These are phyloP conservation scores for Ailanthus altissimus DNA, from an alignment of 345 rosid genomes.

Conservation along the genomic window DNA sequence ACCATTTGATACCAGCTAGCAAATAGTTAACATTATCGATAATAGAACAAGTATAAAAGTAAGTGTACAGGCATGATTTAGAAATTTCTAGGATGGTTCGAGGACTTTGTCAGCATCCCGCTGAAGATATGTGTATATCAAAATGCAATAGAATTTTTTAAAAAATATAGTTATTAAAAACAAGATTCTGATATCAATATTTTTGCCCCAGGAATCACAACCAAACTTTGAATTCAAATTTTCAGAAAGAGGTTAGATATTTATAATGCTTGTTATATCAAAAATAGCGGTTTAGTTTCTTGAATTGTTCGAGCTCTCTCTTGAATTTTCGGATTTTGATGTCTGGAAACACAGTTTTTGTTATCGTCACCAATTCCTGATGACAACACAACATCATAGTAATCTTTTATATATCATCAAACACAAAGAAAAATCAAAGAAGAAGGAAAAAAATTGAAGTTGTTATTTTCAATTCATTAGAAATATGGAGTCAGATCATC, in stretches of 20 bases:
- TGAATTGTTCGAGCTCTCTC: background rate
- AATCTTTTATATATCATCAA: background rate
- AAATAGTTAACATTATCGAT: background rate
- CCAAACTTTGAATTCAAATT: too few relatives aligned
- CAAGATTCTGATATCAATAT: too few relatives aligned
- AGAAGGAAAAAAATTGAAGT: background rate
- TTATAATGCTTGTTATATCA: too few relatives aligned
- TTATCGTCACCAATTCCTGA: background rate
- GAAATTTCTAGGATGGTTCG: constrained; percentile 13
- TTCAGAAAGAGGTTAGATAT: too few relatives aligned
- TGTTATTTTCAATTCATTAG: background rate
- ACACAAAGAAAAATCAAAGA: background rate
- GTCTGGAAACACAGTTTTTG: background rate
- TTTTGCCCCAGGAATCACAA: too few relatives aligned
- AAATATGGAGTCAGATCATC: background rate
- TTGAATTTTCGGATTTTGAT: background rate
- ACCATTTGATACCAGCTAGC: background rate
- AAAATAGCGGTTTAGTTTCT: background rate
- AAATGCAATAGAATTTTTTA: background rate
- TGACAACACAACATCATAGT: background rate
- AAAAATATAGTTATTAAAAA: too few relatives aligned
- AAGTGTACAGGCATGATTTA: background rate
- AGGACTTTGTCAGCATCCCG: background rate
- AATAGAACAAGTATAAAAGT: background rate
- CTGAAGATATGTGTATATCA: too few relatives aligned